These are phyloP conservation scores for Colletotrichum spaethianum DNA, from an alignment of 2,329 filamentous ascomycete species.

Conservation along the genomic window DNA sequence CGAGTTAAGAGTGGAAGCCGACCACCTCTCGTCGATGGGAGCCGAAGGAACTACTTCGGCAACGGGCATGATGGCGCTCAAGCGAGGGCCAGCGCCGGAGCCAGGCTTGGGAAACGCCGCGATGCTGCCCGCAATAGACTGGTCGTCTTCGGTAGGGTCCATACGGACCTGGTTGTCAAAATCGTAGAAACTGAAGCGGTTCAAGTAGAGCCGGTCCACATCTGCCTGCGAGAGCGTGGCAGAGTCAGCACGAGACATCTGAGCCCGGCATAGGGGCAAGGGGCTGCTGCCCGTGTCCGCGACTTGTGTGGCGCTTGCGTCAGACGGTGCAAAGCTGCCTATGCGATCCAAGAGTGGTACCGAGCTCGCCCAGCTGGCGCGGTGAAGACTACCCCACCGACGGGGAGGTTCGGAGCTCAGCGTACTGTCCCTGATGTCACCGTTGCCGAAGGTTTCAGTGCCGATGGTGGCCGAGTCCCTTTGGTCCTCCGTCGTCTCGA, in stretches of 20 bases:
- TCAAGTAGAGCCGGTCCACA: conserved; percentile 32
- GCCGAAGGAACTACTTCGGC: conserved; percentile 50
- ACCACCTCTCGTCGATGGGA: conserved; percentile 36
- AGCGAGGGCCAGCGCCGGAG: conserved; percentile 42
- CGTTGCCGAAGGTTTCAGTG: background rate
- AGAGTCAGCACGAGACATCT: conserved; percentile 35
- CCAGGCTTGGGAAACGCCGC: conserved; percentile 25
- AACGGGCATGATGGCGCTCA: conserved; percentile 58
- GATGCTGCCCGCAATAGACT: conserved; percentile 33
- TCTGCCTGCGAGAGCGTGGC: conserved; percentile 39
- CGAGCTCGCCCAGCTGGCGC: conserved; percentile 42
- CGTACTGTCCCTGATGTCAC: conserved; percentile 31
- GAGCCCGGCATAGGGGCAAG: background rate
- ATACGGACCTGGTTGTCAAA: background rate
- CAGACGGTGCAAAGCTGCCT: conserved; percentile 41
- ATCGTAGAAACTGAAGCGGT: conserved; percentile 22
- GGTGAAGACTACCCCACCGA: conserved; percentile 38
- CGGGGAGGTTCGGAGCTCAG: conserved; percentile 35
- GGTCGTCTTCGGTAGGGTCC: background rate
- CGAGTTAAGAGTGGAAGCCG: conserved; percentile 37
- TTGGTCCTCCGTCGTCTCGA: conserved; percentile 6
- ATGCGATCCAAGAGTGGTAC: conserved; percentile 41
- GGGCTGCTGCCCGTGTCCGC: background rate
- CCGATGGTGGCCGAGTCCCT: background rate
- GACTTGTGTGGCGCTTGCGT: conserved; percentile 10